phyloP scores from a whole-genome alignment of 345 rosid genomes.

The Firmiana major region DNA sequence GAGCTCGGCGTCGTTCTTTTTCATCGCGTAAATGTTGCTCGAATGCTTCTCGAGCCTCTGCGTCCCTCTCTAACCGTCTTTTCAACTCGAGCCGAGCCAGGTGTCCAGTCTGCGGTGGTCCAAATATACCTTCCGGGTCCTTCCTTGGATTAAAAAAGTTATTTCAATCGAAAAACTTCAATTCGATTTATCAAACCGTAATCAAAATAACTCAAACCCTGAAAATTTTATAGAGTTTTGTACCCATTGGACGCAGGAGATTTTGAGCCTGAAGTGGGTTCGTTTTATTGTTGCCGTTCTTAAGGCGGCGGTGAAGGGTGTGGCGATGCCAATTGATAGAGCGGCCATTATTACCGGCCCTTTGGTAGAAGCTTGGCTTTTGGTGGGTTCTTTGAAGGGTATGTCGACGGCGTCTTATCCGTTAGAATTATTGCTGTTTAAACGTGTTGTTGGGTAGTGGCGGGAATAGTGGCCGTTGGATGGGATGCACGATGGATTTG shows the following conservation, averaged over 20 bases:
- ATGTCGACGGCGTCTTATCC: not conserved
- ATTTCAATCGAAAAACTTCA: not conserved
- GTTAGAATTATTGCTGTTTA: not conserved
- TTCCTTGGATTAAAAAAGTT: slow-evolving; percentile 24
- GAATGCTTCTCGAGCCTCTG: slow-evolving; percentile 72
- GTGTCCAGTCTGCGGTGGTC: slow-evolving; percentile 70
- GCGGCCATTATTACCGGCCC: slow-evolving; percentile 44
- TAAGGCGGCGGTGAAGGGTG: slow-evolving; percentile 14
- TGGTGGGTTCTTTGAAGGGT: not conserved
- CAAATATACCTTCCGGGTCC: slow-evolving; percentile 85
- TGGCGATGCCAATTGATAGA: slow-evolving; percentile 45
- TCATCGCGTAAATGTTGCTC: slow-evolving; percentile 73
- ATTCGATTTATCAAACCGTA: not conserved
- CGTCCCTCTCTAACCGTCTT: slow-evolving; percentile 67
- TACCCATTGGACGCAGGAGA: slow-evolving; percentile 74
- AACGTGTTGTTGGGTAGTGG: not conserved
- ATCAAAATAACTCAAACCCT: not conserved
- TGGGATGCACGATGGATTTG: no score
- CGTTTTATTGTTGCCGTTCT: slow-evolving; percentile 23
- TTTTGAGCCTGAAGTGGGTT: slow-evolving; percentile 22
- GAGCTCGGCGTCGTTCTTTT: slow-evolving; percentile 70
- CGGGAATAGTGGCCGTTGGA: not conserved
- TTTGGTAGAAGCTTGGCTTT: not conserved
- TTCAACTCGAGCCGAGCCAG: slow-evolving; percentile 72
- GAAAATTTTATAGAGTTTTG: not conserved